These are phyloP conservation scores for Elsinoe fawcettii DNA, from an alignment of 2,329 filamentous ascomycete species.

Conservation along the genomic window DNA sequence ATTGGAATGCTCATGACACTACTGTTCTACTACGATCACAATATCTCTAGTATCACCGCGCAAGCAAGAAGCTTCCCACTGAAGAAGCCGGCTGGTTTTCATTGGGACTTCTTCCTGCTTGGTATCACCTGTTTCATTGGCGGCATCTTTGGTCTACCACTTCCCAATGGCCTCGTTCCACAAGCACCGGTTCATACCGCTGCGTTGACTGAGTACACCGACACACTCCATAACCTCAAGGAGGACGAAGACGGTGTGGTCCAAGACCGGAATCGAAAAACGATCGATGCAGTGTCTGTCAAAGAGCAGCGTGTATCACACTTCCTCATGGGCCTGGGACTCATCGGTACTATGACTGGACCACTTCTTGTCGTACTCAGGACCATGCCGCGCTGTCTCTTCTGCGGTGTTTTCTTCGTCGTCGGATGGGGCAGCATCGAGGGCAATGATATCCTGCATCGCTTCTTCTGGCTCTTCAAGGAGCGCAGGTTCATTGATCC, in stretches of 20 bases:
- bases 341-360: conserved; percentile 51
- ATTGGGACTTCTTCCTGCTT: conserved; percentile 54
- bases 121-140: conserved; percentile 49
- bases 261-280: conserved; percentile 37
- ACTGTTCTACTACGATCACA: conserved; percentile 52
- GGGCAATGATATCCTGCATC: conserved; percentile 47
- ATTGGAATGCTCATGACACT: conserved; percentile 48
- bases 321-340: conserved; percentile 47
- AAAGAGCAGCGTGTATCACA: conserved; percentile 52
- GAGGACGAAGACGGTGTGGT: conserved; percentile 38
- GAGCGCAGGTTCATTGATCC: conserved; percentile 43
- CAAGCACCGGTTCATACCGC: conserved; percentile 55
- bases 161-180: conserved; percentile 53
- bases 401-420: conserved; percentile 52
- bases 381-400: conserved; percentile 47
- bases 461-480: conserved; percentile 42
- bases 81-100: conserved; percentile 52
- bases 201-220: conserved; percentile 38
- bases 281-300: conserved; percentile 40
- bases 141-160: conserved; percentile 49
- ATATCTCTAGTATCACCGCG: conserved; percentile 49
- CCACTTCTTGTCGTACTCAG: conserved; percentile 47
- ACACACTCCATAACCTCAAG: conserved; percentile 35
- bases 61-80: conserved; percentile 51
- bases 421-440: conserved; percentile 48